Evolutionary conservation across 1,139 yeast genomes (phyloP), one percentile per base, ranked within the genome.

Genomic region (Yamadazyma kanchanaburiensis): DNA sequence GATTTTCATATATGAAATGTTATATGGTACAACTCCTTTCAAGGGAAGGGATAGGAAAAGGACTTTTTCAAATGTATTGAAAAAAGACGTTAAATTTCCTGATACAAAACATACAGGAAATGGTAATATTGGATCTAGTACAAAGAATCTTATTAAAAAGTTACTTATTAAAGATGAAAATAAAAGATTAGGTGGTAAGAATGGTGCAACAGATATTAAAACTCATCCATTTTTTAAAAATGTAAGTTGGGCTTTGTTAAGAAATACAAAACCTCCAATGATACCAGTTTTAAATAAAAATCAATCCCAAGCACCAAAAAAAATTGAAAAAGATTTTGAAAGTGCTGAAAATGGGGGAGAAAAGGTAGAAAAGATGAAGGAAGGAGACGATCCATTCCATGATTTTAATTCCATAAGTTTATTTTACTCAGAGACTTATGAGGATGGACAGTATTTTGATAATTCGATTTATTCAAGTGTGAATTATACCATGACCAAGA

Each of bases 241-340:
- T 46, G 80, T 88, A 1, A 95, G 88, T 51, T 91, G 98, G 98
- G 97, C 98, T 0, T 64, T 91, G 39, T 64, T 91, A 38, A 72
- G 98, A 44, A 86, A 91, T 55, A 94, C 83, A 50, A 81, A 82
- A 35, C 97, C 98, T 1, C 98, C 98, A 9, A 82, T 91, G 79
- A 79, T 91, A 16, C 98, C 98, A 0, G 83, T 83, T 0, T 70
- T 88, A 33, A 80, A 89, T 11, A 78, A 80, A 38, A 58, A 33
- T 7, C 18, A 21, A 12, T 22, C 25, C 12, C 21, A 13, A n/a
- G 21, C 25, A 10, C 16, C 36, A 7, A 53, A 64, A 35, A 65
- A 63, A 48, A 59, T 64, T 37, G 59, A 58, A 34, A 46, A 69
- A 54, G 58, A 59, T 39, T 52, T 60, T 43, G 53, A 55, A 31